Base-by-base conservation (phyloP, 306 rosid genomes). In the Alnus rubra region DNA sequence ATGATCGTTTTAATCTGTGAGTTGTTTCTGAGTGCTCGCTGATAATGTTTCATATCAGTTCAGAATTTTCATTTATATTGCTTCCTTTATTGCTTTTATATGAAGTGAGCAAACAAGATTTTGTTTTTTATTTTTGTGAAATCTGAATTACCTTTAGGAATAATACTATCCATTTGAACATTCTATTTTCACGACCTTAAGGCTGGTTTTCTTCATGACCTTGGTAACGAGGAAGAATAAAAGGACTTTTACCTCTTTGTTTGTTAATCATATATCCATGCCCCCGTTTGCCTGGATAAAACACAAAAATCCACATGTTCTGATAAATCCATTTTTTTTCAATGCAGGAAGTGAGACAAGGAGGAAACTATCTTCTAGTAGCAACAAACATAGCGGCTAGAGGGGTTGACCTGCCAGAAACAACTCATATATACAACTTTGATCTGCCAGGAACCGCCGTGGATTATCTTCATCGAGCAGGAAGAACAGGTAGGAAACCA, bases 381-480 rank as follows among this genome's bases (percentile, higher is more conserved):
- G 93, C 98, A 70, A 92, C 96, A 23, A 96, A 91, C 82, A 86
- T 92, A 79, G 95, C 94, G 28, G 97, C 98, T 47, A 87, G 98
- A 85, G 96, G 98, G 78, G 88, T 95, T 79, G 98, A 95, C 80
- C 80, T 95, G 78, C 98, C 93, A 16, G 94, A 95, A 82, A 92
- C 93, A 80, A 91, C 98, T 72, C 96, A 91, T 84, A 92, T 91
- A 69, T 95, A 91, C 94, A 95, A 95, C 86, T 88, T 86, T 75
- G 93, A 95, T 83, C 87, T 89, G 19, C 98, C 98, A 42, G 91
- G 86, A 85, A 90, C 88, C 76, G 94, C 90, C 45, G 37, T 84
- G 18, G 97, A 91, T 87, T 93, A 92, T 83, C 97, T 95, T 86
- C 98, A 95, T 78, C 96, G 98, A 58, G 98, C 98, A 30, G 98